phyloP scores from a whole-genome alignment of 768 basidiomycete species.

The Amylocystis lapponica region DNA sequence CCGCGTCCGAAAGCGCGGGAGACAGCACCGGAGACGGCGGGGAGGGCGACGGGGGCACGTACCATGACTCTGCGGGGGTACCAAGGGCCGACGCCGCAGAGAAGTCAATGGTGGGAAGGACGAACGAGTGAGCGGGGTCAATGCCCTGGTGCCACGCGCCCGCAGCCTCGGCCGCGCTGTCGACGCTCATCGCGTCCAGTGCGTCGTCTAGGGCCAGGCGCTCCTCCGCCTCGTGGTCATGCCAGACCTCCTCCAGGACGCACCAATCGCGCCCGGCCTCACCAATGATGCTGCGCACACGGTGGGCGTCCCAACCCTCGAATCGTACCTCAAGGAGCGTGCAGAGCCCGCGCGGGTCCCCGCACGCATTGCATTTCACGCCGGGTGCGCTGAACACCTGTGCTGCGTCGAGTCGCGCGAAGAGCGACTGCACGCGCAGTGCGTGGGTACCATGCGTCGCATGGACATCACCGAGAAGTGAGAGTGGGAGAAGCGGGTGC shows the following conservation, averaged over 20 bases:
- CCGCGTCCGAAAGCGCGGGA: conserved; percentile 6
- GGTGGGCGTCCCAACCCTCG: conserved; percentile 62
- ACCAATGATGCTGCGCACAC: conserved; percentile 64
- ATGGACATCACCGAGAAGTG: conserved; percentile 47
- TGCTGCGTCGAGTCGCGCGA: conserved; percentile 64
- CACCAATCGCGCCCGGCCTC: conserved; percentile 75
- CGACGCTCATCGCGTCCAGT: conserved; percentile 23
- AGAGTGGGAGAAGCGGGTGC: conserved; percentile 46
- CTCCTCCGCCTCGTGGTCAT: conserved; percentile 15
- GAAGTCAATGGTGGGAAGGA: conserved; percentile 75
- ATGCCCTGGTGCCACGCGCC: conserved; percentile 17
- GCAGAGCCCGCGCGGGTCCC: conserved; percentile 50
- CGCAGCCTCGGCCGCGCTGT: conserved; percentile 5
- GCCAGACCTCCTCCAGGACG: conserved; percentile 50
- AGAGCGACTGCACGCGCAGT: conserved; percentile 60
- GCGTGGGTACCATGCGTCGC: conserved; percentile 49
- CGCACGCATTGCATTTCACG: conserved; percentile 58
- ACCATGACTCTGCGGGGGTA: conserved; percentile 8
- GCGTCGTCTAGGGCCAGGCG: conserved; percentile 23
- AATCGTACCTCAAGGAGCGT: conserved; percentile 67
- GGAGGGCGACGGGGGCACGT: conserved; percentile 8
- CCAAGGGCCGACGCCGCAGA: conserved; percentile 48
- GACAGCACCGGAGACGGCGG: conserved; percentile 5
- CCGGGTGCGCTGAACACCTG: conserved; percentile 58
- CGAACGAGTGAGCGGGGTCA: conserved; percentile 62